These are phyloP conservation scores for Alternaria arbusti DNA, from an alignment of 2,329 filamentous ascomycete genomes.

Conservation along the genomic window DNA sequence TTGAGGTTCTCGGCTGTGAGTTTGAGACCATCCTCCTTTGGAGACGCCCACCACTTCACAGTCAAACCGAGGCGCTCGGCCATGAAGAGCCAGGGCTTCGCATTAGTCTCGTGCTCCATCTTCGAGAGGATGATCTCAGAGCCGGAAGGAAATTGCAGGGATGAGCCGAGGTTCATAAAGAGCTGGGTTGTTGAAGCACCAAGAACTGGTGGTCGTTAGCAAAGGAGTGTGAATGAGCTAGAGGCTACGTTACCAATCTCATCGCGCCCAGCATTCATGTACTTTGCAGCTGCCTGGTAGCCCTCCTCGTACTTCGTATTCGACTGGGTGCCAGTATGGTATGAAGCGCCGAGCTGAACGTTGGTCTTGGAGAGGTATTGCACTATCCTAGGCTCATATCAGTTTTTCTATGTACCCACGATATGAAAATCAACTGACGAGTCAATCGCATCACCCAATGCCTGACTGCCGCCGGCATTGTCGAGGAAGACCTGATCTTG, in stretches of 20 bases:
- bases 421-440: conserved; percentile 55
- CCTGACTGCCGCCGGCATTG: conserved; percentile 79
- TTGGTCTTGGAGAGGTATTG: conserved; percentile 72
- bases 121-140: conserved; percentile 74
- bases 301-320: conserved; percentile 66
- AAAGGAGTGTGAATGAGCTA: neutral
- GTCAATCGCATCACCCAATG: conserved; percentile 69
- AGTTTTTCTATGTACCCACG: neutral
- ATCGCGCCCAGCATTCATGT: conserved; percentile 70
- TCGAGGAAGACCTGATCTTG: conserved; percentile 76
- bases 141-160: conserved; percentile 47
- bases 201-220: conserved; percentile 58
- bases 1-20: conserved; percentile 65
- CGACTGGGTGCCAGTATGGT: conserved; percentile 65
- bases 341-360: conserved; percentile 77
- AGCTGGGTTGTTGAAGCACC: conserved; percentile 78
- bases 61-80: conserved; percentile 65
- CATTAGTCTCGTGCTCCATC: conserved; percentile 80
- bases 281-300: conserved; percentile 69
- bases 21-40: conserved; percentile 58
- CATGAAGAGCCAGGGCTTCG: conserved; percentile 74
- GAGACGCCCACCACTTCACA: conserved; percentile 72
- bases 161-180: conserved; percentile 67
- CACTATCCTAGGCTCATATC: conserved; percentile 55
- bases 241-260: conserved; percentile 63